Evolutionary conservation across 2,329 filamentous ascomycete species (phyloP).

Genomic region (Aaosphaeria pasadenensis): DNA sequence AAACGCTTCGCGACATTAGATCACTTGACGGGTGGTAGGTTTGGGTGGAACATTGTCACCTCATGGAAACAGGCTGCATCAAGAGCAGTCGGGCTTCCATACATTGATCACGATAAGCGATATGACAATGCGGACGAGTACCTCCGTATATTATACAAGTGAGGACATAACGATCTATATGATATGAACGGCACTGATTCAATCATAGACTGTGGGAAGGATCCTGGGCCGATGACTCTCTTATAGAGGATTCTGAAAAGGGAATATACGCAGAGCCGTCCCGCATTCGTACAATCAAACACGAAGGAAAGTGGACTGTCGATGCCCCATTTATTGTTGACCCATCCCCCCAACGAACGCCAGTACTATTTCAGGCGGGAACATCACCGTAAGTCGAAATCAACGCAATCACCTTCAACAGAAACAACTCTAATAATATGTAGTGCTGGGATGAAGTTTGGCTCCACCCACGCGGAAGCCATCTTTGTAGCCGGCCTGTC

Average conservation of each 20-base stretch:
- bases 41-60: conserved; percentile 54
- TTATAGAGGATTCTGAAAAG: conserved; percentile 54
- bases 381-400: conserved; percentile 48
- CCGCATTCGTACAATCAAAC: conserved; percentile 61
- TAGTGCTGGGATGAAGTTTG: conserved; percentile 61
- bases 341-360: conserved; percentile 64
- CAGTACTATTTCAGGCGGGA: conserved; percentile 65
- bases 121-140: conserved; percentile 68
- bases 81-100: conserved; percentile 7
- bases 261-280: conserved; percentile 57
- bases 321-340: conserved; percentile 66
- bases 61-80: conserved; percentile 64
- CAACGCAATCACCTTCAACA: background rate
- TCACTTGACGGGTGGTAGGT: conserved; percentile 59
- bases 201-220: conserved; percentile 51
- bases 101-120: conserved; percentile 59
- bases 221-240: conserved; percentile 63
- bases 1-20: conserved; percentile 61
- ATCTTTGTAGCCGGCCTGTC: conserved; percentile 66
- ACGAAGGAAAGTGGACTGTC: conserved; percentile 50
- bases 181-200: background rate
- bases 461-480: conserved; percentile 65
- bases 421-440: background rate
- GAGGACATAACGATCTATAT: background rate
- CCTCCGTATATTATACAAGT: conserved; percentile 63